Evolutionary conservation across 225 moss, liverwort and hornwort species (phyloP).

Genomic region (Rhytidiadelphus loreus): DNA sequence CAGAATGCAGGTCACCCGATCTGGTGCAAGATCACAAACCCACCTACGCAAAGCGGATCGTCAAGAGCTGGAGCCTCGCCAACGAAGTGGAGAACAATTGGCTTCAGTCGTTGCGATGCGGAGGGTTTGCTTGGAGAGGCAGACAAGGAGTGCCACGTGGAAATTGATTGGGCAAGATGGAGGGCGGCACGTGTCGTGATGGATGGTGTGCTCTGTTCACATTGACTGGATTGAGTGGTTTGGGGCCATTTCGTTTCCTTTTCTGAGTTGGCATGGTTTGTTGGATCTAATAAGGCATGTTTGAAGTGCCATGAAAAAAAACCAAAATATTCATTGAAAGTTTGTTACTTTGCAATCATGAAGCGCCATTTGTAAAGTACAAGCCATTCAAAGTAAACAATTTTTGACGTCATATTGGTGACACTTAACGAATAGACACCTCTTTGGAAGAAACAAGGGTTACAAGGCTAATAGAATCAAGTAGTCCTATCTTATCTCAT

Average conservation of each 20-base stretch:
- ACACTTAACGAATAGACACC: no score
- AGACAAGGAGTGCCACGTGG: neutral
- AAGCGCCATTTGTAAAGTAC: neutral
- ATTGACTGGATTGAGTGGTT: neutral
- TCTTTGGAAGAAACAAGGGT: neutral
- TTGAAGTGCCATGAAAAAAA: neutral
- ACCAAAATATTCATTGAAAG: neutral
- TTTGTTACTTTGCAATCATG: neutral
- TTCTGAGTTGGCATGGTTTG: neutral
- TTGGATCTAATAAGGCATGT: neutral
- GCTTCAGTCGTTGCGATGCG: neutral
- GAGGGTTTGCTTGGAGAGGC: neutral
- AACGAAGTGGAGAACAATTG: neutral
- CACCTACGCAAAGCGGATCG: neutral
- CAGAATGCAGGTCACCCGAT: neutral
- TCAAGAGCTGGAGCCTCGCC: neutral
- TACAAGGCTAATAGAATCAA: fast-evolving
- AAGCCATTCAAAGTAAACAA: neutral
- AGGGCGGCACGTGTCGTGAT: neutral
- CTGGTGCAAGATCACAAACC: neutral
- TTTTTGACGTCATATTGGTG: no score
- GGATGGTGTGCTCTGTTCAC: neutral
- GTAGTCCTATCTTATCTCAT: neutral
- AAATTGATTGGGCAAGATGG: neutral
- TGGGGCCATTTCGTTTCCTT: neutral